phyloP scores from a whole-genome alignment of 495 filamentous ascomycete species.

The Cudoniella acicularis region DNA sequence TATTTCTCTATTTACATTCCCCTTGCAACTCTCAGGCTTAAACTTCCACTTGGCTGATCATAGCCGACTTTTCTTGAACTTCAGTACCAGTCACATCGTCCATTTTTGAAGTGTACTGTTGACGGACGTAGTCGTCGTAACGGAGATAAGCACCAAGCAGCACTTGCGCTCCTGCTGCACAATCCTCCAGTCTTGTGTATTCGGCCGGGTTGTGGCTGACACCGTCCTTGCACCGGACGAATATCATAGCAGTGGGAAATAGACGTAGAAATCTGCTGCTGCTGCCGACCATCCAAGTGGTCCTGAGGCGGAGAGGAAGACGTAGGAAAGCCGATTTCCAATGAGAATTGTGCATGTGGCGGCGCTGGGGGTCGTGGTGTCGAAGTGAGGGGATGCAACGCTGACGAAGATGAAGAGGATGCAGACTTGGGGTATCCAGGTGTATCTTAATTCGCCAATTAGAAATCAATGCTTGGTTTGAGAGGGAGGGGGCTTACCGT shows the following conservation, averaged over 20 bases:
- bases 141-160: neutral
- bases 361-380: slow-evolving; percentile 45
- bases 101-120: neutral
- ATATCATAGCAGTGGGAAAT: slow-evolving; percentile 23
- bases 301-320: slow-evolving; percentile 56
- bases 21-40: neutral
- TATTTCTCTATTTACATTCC: neutral
- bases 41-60: neutral
- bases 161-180: slow-evolving; percentile 6
- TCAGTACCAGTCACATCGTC: neutral
- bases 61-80: neutral
- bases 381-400: slow-evolving; percentile 58
- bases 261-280: slow-evolving; percentile 54
- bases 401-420: slow-evolving; percentile 63
- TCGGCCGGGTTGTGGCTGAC: slow-evolving; percentile 3
- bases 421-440: slow-evolving; percentile 63
- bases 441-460: slow-evolving; percentile 40
- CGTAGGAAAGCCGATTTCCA: slow-evolving; percentile 61
- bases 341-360: slow-evolving; percentile 43
- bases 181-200: slow-evolving; percentile 1
- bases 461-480: slow-evolving; percentile 19
- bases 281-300: slow-evolving; percentile 39
- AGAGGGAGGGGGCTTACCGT: no score
- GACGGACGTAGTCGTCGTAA: slow-evolving; percentile 2
- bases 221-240: slow-evolving; percentile 1